Base-by-base conservation (phyloP, 495 filamentous ascomycete genomes). In the Haplographium delicatum region DNA sequence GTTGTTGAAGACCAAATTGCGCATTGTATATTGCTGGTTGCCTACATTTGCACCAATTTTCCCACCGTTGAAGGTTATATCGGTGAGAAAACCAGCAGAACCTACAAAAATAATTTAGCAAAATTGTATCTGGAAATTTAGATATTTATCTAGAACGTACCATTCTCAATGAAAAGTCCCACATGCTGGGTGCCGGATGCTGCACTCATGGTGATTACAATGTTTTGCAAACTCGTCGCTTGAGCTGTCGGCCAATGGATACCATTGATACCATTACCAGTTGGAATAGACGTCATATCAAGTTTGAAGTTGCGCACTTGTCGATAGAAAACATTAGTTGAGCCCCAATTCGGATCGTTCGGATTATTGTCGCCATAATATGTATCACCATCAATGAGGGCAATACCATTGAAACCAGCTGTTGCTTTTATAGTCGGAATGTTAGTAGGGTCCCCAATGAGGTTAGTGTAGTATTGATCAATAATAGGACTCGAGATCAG, bases 231-330 rank as follows among this genome's bases (percentile, higher is more conserved):
- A 58, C 82, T 87, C 3, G 85, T 84, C 8, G 85, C 85, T 56
- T 90, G 82, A 10, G 82, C 80, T n/a, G 82, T 85, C 0, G 85
- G 86, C 88, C 88, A 93, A 61, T 93, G 88, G 47, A 93, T 83
- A 30, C 84, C 65, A 8, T 22, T 50, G 10, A 58, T 62, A 7
- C 33, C 44, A 11, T 24, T 28, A 7, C 13, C 34, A 7, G 37
- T 19, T 1, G 81, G 72, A 30, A 90, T 77, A 25, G 57, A 67
- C 4, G 83, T 90, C 37, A 80, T 76, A 59, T 93, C 88, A 23
- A 93, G 68, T 49, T 88, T 73, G 43, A 93, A 76, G 58, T 93
- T 93, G 26, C 85, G 73, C 43, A 93, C 74, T 54, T 89, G 85
- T 28, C 88, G 72, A 62, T 76, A 90, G 68, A 93, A 93, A 22